phyloP scores from a whole-genome alignment of 257 asterid species.

The Ehretia macrophylla region DNA sequence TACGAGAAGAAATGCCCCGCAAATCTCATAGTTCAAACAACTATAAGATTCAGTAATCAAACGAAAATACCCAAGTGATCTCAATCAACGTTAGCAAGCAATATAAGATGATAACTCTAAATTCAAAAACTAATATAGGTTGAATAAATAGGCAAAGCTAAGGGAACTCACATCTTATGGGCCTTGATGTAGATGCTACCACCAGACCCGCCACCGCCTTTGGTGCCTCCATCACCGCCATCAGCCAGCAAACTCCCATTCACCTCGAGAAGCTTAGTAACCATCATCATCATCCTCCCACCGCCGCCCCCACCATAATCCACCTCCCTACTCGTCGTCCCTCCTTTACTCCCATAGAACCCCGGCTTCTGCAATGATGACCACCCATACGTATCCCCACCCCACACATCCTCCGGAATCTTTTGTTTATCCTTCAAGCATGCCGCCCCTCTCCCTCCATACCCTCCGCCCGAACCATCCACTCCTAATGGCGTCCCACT shows the following conservation, averaged over 20 bases:
- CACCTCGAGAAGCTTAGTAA: conserved; percentile 58
- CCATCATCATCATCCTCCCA: conserved; percentile 61
- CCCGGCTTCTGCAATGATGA: conserved; percentile 59
- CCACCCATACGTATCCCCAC: conserved; percentile 96
- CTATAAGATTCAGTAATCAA: too few relatives aligned
- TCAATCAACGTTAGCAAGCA: too few relatives aligned
- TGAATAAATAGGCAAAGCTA: conserved; percentile 2
- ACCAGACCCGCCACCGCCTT: conserved; percentile 99
- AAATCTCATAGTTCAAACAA: too few relatives aligned
- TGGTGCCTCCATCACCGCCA: conserved; percentile 88
- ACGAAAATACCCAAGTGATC: too few relatives aligned
- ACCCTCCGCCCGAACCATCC: conserved; percentile 98
- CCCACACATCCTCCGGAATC: conserved; percentile 93
- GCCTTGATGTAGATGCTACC: conserved; percentile 89
- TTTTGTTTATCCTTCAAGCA: conserved; percentile 66
- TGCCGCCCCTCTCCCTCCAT: conserved; percentile 96
- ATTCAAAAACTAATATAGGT: background rate
- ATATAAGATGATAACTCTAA: too few relatives aligned
- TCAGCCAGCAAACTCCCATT: conserved; percentile 83
- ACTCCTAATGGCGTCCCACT: conserved; percentile 89
- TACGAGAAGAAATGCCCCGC: too few relatives aligned
- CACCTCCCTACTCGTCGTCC: conserved; percentile 64
- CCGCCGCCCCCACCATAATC: conserved; percentile 99
- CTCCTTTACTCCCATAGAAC: conserved; percentile 94
- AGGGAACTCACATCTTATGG: conserved; percentile 61